Evolutionary conservation across 345 rosid species (phyloP), one percentile per base, ranked within the genome.

Genomic region (Carallia pectinifolia): DNA sequence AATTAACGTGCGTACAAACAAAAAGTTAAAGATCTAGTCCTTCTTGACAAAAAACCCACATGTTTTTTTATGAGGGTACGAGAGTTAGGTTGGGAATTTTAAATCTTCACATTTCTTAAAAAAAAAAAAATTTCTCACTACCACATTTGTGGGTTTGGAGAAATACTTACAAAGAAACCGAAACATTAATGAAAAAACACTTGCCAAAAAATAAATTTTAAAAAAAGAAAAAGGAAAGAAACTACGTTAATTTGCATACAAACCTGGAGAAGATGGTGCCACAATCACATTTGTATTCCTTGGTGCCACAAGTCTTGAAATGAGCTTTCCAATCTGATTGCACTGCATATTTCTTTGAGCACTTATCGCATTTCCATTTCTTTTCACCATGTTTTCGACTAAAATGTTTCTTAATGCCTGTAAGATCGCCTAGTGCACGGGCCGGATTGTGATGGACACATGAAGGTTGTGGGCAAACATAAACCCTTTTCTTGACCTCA

Each of bases 401-500:
- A 30, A 85, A 89, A 79, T 89, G 94, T 82, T 89, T 89, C 85
- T 89, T 87, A 70, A 89, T 84, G 2, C 91, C 91, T 0, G 94
- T 87, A 7, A 89, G 88, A 64, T 89, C 94, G 1, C 94, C 87
- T 0, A 89, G 30, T 17, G 94, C 94, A 0, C 94, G 83, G 63
- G 79, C 74, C 27, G 94, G 94, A 50, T 85, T 81, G 59, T 89
- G 91, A 60, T 86, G 88, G 39, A 89, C 86, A 48, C 94, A 89
- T 1, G 83, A 74, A 0, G 75, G 34, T 19, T 87, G 89, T 1
- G 94, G 91, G 58, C 93, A 88, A 17, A 88, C 83, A 23, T 86
- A 88, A 2, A 85, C 93, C 66, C 74, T 81, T 47, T 85, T 89
- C 54, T 52, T 44, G 36, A 68, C 58, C 10, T 74, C 81, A 13